A percentile compares a stretch with the other conserved stretches of the same genome.
Conservation (phyloP, 2,329 filamentous ascomycete species). For the Lizonia empirigonia region DNA sequence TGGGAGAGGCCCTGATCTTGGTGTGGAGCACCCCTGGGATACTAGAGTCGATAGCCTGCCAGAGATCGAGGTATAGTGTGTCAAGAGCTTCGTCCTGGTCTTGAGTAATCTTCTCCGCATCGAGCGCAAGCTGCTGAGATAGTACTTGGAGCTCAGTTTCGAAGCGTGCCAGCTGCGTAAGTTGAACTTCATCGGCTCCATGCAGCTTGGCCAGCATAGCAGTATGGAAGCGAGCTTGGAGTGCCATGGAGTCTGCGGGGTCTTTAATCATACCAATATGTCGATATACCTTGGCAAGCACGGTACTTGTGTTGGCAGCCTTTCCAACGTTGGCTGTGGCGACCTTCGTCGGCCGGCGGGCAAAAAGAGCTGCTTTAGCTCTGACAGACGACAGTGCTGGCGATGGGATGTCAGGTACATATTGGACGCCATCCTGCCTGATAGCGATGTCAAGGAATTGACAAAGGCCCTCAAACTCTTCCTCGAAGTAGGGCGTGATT, state of each 20-base stretch:
- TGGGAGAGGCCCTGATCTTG: conserved; percentile 10
- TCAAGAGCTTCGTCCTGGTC: conserved; percentile 39
- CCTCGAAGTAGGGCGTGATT: conserved; percentile 43
- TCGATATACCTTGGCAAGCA: conserved; percentile 32
- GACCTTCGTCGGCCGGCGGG: conserved; percentile 44
- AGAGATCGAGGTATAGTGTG: conserved; percentile 31
- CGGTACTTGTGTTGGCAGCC: conserved; percentile 18
- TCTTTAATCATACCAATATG: conserved; percentile 34
- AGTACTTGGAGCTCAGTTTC: conserved; percentile 49
- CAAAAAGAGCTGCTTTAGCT: conserved; percentile 41
- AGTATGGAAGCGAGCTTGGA: conserved; percentile 39
- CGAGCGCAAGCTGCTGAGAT: conserved; percentile 43
- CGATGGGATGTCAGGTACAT: conserved; percentile 15
- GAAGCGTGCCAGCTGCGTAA: conserved; percentile 50
- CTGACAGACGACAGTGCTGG: conserved; percentile 24
- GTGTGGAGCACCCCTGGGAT: conserved; percentile 37
- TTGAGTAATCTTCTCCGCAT: conserved; percentile 41
- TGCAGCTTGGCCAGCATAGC: conserved; percentile 37
- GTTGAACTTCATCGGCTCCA: conserved; percentile 43
- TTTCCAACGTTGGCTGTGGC: conserved; percentile 12
- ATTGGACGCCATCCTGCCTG: conserved; percentile 12
- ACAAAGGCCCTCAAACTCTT: conserved; percentile 47
- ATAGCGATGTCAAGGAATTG: conserved; percentile 43
- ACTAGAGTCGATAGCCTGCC: conserved; percentile 29
- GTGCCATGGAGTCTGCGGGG: conserved; percentile 28